Evolutionary conservation across 2,329 filamentous ascomycete genomes (phyloP).

Genomic region (Hypoxylon sp.): DNA sequence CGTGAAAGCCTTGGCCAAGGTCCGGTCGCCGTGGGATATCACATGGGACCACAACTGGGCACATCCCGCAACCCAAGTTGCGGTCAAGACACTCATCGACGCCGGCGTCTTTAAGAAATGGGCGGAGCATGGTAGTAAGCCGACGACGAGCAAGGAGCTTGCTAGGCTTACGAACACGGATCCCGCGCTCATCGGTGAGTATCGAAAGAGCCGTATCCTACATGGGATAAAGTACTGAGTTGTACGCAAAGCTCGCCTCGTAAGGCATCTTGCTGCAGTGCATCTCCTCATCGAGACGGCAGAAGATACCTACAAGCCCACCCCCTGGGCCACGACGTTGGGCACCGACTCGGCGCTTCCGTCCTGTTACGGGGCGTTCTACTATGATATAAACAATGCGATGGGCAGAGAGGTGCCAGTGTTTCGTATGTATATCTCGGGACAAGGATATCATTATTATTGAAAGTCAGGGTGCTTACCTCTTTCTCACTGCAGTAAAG

Average conservation of each 20-base stretch:
- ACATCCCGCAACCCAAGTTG: constrained; percentile 50
- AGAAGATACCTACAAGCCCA: constrained; percentile 52
- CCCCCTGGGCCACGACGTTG: constrained; percentile 50
- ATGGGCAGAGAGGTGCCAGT: constrained; percentile 50
- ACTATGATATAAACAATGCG: constrained; percentile 50
- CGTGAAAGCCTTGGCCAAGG: constrained; percentile 47
- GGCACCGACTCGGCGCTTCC: constrained; percentile 48
- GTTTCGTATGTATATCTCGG: constrained; percentile 37
- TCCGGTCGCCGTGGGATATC: constrained; percentile 54
- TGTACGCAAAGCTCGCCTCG: constrained; percentile 48
- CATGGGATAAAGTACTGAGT: not conserved
- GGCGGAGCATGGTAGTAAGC: constrained; percentile 47
- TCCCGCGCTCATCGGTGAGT: constrained; percentile 49
- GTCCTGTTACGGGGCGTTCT: constrained; percentile 51
- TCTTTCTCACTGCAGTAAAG: constrained; percentile 38
- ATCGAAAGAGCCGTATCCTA: too few species aligned
- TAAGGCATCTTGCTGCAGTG: constrained; percentile 53
- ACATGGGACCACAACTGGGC: constrained; percentile 55
- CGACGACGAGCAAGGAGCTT: constrained; percentile 50
- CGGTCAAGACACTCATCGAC: constrained; percentile 55
- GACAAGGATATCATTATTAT: not conserved
- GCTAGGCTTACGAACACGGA: constrained; percentile 52
- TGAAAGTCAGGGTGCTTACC: not conserved
- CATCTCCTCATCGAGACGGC: constrained; percentile 51
- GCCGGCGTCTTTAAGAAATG: constrained; percentile 54